Evolutionary conservation across 768 basidiomycete genomes (phyloP).

Genomic region (Boletus vinaceobasis): DNA sequence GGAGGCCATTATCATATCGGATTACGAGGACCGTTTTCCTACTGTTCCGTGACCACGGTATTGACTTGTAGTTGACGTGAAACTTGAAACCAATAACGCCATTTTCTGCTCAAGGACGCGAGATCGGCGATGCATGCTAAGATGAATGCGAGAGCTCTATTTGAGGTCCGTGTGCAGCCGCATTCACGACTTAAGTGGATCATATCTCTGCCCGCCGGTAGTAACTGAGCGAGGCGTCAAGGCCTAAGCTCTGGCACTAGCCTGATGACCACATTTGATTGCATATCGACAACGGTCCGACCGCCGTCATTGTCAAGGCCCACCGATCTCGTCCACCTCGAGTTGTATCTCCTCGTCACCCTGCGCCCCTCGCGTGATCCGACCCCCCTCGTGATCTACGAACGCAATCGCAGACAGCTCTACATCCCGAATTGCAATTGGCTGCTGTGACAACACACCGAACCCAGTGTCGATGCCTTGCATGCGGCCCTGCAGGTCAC

Average conservation of each 20-base stretch:
- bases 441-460: neutral
- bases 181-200: too few species aligned
- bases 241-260: too few species aligned
- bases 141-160: neutral
- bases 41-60: conserved; percentile 10
- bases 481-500: neutral
- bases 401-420: neutral
- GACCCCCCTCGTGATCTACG: neutral
- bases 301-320: neutral
- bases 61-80: neutral
- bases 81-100: neutral
- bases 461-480: neutral
- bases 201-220: too few species aligned
- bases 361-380: neutral
- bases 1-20: conserved; percentile 69
- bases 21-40: conserved; percentile 52
- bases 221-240: too few species aligned
- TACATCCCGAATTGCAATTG: neutral
- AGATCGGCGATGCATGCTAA: neutral
- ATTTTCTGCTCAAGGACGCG: neutral
- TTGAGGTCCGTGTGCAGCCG: neutral
- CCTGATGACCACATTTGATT: too few species aligned
- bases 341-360: neutral
- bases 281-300: too few species aligned
- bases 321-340: neutral